Percentiles rank a stretch among this genome's conserved stretches.
These are phyloP conservation scores for Cryphonectria parasitica DNA, from an alignment of 2,329 filamentous ascomycete genomes.

Conservation along the genomic window DNA sequence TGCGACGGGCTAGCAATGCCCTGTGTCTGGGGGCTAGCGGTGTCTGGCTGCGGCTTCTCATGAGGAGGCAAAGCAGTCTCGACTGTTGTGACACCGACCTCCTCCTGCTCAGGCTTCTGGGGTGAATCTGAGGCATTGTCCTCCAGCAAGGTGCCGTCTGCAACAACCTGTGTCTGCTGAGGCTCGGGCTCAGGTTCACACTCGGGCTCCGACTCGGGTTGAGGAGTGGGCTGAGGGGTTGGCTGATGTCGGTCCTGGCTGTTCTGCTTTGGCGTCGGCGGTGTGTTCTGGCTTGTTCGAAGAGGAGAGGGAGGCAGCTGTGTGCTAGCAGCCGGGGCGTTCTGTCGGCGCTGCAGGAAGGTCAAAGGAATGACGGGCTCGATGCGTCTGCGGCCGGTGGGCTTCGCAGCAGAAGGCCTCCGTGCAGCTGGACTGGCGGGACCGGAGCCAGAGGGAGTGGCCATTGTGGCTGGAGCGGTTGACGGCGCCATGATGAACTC, in stretches of 20 bases:
- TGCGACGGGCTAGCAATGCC: constrained; percentile 17
- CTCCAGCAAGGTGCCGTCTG: constrained; percentile 14
- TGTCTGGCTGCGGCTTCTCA: constrained; percentile 15
- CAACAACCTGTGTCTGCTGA: not conserved
- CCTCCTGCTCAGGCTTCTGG: constrained; percentile 18
- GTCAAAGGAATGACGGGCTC: constrained; percentile 28
- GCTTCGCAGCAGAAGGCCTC: constrained; percentile 15
- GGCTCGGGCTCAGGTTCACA: not conserved
- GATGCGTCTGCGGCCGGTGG: constrained; percentile 23
- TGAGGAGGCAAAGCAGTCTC: not conserved
- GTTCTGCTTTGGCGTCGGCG: constrained; percentile 13
- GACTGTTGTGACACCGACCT: not conserved
- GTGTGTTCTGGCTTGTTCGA: constrained; percentile 25
- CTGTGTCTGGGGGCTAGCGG: constrained; percentile 18
- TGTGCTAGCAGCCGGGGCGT: constrained; percentile 18
- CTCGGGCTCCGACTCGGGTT: not conserved
- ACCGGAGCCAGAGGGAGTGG: not conserved
- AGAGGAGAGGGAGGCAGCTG: constrained; percentile 24
- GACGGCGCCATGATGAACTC: constrained; percentile 24
- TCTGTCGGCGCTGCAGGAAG: constrained; percentile 26
- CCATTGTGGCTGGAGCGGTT: constrained; percentile 12
- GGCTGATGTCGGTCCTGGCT: constrained; percentile 1
- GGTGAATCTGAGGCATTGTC: constrained; percentile 6
- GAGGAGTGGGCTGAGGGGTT: not conserved
- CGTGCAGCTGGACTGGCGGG: constrained; percentile 9